Conservation (phyloP, 2,329 filamentous ascomycete species). For the Diaporthe sp. region DNA sequence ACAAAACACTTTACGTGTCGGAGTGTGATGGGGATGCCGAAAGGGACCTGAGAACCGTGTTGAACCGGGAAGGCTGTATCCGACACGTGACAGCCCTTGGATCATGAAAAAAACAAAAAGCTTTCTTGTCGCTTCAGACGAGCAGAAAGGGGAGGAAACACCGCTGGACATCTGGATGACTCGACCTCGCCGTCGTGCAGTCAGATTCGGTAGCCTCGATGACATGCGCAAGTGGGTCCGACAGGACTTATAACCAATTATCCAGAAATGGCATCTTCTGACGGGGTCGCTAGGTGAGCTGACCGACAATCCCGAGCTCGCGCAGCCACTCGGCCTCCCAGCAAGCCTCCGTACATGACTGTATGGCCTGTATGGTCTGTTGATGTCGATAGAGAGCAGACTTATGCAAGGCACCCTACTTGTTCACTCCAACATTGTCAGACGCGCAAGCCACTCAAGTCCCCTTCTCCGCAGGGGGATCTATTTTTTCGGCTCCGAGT, state of each 20-base stretch:
- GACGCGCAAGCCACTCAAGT: not conserved
- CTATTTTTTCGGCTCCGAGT: too few species aligned
- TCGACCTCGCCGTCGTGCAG: not conserved
- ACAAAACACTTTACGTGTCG: not conserved
- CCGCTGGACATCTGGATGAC: not conserved
- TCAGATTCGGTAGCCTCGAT: not conserved
- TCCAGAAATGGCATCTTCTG: not conserved
- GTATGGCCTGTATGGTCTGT: not conserved
- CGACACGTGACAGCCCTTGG: not conserved
- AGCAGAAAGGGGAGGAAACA: not conserved
- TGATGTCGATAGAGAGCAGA: not conserved
- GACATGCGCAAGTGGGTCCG: not conserved
- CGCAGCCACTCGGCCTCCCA: not conserved
- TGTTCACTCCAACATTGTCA: not conserved
- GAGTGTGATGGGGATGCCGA: not conserved
- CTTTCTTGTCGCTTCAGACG: not conserved
- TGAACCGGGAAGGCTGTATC: not conserved
- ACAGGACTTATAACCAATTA: not conserved
- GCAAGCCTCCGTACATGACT: not conserved
- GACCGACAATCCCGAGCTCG: not conserved
- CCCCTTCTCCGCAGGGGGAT: not conserved
- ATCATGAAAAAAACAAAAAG: not conserved
- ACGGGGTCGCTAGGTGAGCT: not conserved
- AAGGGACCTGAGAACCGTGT: not conserved
- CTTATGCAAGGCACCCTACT: not conserved